phyloP scores from a whole-genome alignment of 2,329 filamentous ascomycete species.

The Cladosporium sp. region DNA sequence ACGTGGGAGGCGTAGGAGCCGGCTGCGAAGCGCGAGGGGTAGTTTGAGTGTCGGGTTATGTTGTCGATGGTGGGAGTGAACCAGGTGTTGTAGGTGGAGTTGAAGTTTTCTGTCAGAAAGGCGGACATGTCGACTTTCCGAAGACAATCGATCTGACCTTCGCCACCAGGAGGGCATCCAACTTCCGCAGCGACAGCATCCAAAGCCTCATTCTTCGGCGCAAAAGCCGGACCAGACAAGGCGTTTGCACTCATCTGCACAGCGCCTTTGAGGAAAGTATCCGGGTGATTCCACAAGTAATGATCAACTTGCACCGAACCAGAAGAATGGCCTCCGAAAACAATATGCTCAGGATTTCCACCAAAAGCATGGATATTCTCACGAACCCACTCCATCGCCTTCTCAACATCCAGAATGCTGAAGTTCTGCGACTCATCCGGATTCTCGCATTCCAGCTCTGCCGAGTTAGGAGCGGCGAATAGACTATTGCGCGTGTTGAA shows the following conservation, averaged over 20 bases:
- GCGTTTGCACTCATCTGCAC: conserved; percentile 42
- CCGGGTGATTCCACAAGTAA: conserved; percentile 48
- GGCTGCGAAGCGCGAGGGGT: conserved; percentile 4
- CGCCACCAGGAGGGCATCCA: conserved; percentile 30
- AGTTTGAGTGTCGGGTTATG: conserved; percentile 7
- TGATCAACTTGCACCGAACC: conserved; percentile 31
- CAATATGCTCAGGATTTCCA: conserved; percentile 70
- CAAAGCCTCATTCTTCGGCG: conserved; percentile 34
- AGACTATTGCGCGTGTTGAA: conserved; percentile 55
- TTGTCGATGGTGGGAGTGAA: conserved; percentile 7
- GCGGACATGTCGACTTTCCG: conserved; percentile 29
- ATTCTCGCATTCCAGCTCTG: conserved; percentile 28
- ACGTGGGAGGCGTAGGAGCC: conserved; percentile 10
- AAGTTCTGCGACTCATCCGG: conserved; percentile 22
- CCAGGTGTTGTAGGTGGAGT: conserved; percentile 19
- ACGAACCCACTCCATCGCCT: conserved; percentile 35
- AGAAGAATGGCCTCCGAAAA: conserved; percentile 56
- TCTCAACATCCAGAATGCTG: conserved; percentile 19
- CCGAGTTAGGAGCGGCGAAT: conserved; percentile 2
- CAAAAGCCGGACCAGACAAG: conserved; percentile 37
- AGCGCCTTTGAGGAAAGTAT: conserved; percentile 44
- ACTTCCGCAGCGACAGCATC: conserved; percentile 36
- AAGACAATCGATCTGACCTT: conserved; percentile 36
- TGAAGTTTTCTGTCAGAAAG: conserved; percentile 32
- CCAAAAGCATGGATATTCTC: conserved; percentile 49